phyloP scores from a whole-genome alignment of 2,329 filamentous ascomycete genomes.

The Sporothrix brasiliensis region DNA sequence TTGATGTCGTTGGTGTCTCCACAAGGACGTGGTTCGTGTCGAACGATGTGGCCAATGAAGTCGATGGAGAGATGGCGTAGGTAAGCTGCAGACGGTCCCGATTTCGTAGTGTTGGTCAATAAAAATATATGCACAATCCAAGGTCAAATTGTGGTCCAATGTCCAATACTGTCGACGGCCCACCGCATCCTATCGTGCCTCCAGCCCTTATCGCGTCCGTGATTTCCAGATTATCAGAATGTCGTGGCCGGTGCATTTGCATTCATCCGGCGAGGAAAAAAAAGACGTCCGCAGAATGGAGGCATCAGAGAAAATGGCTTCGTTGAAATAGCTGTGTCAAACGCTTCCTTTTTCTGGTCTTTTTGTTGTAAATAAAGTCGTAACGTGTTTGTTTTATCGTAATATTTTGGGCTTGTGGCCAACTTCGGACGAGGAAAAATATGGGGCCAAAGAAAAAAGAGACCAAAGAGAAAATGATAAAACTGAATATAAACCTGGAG shows the following conservation, averaged over 20 bases:
- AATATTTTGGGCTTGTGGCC: constrained; percentile 4
- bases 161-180: background rate
- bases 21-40: background rate
- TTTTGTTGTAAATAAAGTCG: constrained; percentile 27
- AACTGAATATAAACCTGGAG: background rate
- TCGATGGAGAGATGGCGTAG: background rate
- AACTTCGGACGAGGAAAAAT: constrained; percentile 8
- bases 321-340: background rate
- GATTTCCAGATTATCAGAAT: background rate
- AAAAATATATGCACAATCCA: background rate
- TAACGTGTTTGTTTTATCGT: constrained; percentile 30
- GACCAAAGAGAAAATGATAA: background rate
- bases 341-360: constrained; percentile 26
- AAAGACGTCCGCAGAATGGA: background rate
- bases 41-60: background rate
- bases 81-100: constrained; percentile 4
- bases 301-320: background rate
- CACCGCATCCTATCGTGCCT: constrained; percentile 16
- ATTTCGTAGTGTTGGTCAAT: constrained; percentile 7
- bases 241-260: background rate
- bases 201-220: constrained; percentile 10
- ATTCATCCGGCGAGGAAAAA: background rate
- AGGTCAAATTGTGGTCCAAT: background rate
- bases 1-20: background rate
- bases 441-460: background rate